These are phyloP conservation scores for Mycena venus DNA, from an alignment of 768 basidiomycete species.

Conservation along the genomic window DNA sequence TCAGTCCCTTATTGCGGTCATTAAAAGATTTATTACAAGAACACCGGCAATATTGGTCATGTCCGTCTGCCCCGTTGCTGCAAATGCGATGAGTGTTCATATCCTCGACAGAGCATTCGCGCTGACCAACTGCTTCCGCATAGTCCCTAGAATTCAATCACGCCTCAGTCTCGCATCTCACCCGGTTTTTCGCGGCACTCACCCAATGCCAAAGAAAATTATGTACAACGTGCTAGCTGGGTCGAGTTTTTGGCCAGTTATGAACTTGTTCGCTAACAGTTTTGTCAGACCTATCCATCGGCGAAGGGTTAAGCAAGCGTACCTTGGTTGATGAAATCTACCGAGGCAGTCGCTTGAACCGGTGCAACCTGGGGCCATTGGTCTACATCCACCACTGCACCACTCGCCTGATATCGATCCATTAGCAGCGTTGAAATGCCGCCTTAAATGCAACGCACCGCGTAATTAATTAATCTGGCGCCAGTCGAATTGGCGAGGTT, in stretches of 20 bases:
- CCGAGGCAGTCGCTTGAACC: background rate
- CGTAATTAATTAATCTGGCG: constrained; percentile 57
- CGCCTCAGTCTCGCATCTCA: background rate
- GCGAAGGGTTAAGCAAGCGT: background rate
- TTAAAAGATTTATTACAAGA: constrained; percentile 38
- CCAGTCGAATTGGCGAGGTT: constrained; percentile 49
- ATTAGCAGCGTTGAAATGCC: background rate
- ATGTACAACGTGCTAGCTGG: constrained; percentile 56
- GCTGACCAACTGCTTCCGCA: constrained; percentile 20
- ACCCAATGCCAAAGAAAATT: constrained; percentile 63
- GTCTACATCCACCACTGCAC: constrained; percentile 43
- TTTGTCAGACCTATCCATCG: background rate
- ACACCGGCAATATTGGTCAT: constrained; percentile 48
- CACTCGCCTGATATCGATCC: constrained; percentile 45
- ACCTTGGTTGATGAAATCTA: constrained; percentile 59
- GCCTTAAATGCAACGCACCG: constrained; percentile 40
- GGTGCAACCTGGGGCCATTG: constrained; percentile 18
- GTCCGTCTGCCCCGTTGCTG: constrained; percentile 48
- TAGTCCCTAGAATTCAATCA: constrained; percentile 19
- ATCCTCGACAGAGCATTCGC: background rate
- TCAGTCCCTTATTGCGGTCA: background rate
- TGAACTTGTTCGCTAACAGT: constrained; percentile 46
- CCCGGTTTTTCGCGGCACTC: constrained; percentile 16
- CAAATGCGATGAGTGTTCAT: background rate
- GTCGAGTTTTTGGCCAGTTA: constrained; percentile 50